Evolutionary conservation across 1,284 basidiomycete genomes (phyloP).

Genomic region (Tilletiaria anomala): DNA sequence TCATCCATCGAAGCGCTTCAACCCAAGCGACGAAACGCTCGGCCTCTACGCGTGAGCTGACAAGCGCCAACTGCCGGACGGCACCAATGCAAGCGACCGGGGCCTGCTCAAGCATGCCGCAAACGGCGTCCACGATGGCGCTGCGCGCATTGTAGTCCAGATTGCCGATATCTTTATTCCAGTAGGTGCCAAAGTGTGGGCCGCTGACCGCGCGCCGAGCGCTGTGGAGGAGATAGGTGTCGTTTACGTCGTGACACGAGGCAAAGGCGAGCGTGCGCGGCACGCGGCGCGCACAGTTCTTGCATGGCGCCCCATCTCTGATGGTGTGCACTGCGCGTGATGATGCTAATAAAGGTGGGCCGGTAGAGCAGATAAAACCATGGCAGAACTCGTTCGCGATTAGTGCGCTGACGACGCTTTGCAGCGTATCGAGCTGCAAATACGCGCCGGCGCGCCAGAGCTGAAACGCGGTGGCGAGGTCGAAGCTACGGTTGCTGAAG

Average conservation of each 20-base stretch:
- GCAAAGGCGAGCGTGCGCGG: constrained; percentile 24
- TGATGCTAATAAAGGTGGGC: background rate
- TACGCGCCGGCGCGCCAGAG: constrained; percentile 73
- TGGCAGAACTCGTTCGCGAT: constrained; percentile 33
- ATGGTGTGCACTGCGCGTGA: background rate
- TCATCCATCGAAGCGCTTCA: constrained; percentile 23
- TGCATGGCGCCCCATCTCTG: constrained; percentile 11
- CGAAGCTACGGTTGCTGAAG: constrained; percentile 82
- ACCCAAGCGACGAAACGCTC: constrained; percentile 24
- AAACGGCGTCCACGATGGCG: constrained; percentile 13
- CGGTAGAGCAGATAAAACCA: constrained; percentile 23
- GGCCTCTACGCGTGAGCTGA: constrained; percentile 17
- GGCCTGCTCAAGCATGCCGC: constrained; percentile 5
- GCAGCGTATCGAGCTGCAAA: constrained; percentile 50
- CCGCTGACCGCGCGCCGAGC: constrained; percentile 18
- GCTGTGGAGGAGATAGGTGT: constrained; percentile 8
- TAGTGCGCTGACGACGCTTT: constrained; percentile 13
- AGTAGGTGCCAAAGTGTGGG: constrained; percentile 22
- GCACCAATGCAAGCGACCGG: constrained; percentile 10
- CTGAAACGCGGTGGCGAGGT: constrained; percentile 76
- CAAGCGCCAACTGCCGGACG: constrained; percentile 18
- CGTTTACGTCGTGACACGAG: constrained; percentile 17
- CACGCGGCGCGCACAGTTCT: constrained; percentile 24
- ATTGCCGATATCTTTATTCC: constrained; percentile 27
- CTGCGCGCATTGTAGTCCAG: constrained; percentile 17